Conservation (phyloP, 805 yeast genomes). For the Blastobotrys parvus region DNA sequence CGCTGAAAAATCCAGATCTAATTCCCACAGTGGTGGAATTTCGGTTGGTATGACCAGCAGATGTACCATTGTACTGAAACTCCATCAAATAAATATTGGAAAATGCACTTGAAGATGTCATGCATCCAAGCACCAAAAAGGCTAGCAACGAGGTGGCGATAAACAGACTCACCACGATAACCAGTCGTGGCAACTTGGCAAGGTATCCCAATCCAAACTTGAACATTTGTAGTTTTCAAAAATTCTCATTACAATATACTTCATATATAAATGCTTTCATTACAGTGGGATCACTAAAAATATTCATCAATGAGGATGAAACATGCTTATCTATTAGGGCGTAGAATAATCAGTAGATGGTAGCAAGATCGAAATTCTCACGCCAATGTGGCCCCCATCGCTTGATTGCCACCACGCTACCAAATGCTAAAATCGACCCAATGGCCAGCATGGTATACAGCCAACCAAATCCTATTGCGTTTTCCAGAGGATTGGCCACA, state of each 20-base stretch:
- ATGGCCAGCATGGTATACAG: constrained; percentile 61
- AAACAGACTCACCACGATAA: constrained; percentile 2
- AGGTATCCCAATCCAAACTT: neutral
- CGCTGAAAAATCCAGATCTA: constrained; percentile 14
- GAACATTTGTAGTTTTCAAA: neutral
- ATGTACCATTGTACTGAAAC: constrained; percentile 9
- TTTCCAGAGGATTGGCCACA: constrained; percentile 59
- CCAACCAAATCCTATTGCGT: constrained; percentile 64
- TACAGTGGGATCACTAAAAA: neutral
- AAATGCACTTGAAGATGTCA: constrained; percentile 9
- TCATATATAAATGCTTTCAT: too few relatives aligned
- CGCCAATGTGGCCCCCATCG: constrained; percentile 34
- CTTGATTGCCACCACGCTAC: constrained; percentile 27
- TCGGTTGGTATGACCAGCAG: neutral
- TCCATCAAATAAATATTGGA: constrained; percentile 14
- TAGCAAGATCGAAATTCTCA: constrained; percentile 33
- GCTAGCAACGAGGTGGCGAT: constrained; percentile 6
- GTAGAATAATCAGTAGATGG: constrained; percentile 25
- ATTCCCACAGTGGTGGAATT: constrained; percentile 8
- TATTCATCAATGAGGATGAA: neutral
- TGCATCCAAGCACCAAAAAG: constrained; percentile 16
- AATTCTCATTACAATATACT: too few relatives aligned
- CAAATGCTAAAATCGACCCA: constrained; percentile 15
- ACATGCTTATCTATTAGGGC: neutral
- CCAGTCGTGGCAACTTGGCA: constrained; percentile 5